Evolutionary conservation across 257 asterid genomes (phyloP), one percentile per base, ranked within the genome.

Genomic region (Galeopsis tetrahit): DNA sequence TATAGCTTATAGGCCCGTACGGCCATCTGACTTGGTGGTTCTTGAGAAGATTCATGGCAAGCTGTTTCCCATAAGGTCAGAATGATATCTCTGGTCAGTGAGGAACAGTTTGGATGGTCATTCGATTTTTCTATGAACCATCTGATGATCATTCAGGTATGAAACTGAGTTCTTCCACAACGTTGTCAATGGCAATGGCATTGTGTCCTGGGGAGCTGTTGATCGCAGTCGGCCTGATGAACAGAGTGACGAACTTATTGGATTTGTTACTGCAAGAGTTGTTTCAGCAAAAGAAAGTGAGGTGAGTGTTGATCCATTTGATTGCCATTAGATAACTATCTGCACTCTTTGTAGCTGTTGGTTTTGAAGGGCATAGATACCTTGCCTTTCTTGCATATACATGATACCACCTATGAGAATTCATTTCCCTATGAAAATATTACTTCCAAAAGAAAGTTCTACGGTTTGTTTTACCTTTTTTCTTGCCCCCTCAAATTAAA

Each of bases 201-300:
- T 92, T 79, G 86, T 92, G 72, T 92, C 98, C n/a, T 95, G 99
- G 99, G 98, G 96, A 78, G 99, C 98, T 76, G 98, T 95, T 80
- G 99, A 95, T 80, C 92, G 63, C 44, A 90, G 90, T 80, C 87
- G 83, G 39, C 85, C 91, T 15, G 46, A 82, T 74, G 87, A 82
- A 59, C 82, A 85, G 79, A 86, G 82, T 61, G 95, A 92, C 33
- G 97, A 95, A 69, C 99, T 95, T 75, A 77, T 95, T 75, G 99
- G 99, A 71, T 95, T 95, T 83, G 89, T 90, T 72, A 92, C 99
- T 60, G 97, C 97, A 36, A 80, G 92, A 76, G 51, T 87, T 77
- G 86, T 88, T 75, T 46, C 86, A 33, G 97, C 96, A 57, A 90
- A 80, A 81, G 98, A 90, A 36, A 91, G 95, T 77, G 99, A 94